Percentiles rank a stretch among this genome's conserved stretches.
phyloP scores from a whole-genome alignment of 257 asterid species.

The Nicotiana noctiflora region DNA sequence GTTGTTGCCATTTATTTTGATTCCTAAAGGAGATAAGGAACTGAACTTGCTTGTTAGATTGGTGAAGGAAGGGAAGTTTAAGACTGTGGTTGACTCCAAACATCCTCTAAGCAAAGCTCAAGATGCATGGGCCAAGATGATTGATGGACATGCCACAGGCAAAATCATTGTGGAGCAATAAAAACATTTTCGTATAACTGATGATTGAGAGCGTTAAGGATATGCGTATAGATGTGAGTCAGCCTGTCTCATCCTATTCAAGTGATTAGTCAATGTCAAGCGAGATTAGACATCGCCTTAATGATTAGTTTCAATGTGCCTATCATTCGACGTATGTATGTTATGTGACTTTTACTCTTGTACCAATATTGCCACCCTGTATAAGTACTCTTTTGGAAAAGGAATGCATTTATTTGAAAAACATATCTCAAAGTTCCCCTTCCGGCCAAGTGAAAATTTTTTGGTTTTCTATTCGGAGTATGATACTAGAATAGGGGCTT shows the following conservation, averaged over 20 bases:
- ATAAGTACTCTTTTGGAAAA: too few relatives aligned
- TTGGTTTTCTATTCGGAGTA: too few relatives aligned
- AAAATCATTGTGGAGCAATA: conserved; percentile 32
- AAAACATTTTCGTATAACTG: neutral
- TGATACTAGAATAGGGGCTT: too few relatives aligned
- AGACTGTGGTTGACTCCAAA: conserved; percentile 39
- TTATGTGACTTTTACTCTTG: neutral
- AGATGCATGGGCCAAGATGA: conserved; percentile 60
- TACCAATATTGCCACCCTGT: neutral
- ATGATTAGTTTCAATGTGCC: neutral
- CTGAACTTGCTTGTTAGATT: conserved; percentile 33
- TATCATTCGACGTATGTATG: neutral
- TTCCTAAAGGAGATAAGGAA: conserved; percentile 32
- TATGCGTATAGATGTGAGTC: neutral
- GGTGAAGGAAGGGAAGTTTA: conserved; percentile 51
- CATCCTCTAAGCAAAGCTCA: conserved; percentile 46
- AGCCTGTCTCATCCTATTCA: too few relatives aligned
- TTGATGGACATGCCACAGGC: conserved; percentile 63
- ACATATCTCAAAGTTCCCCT: too few relatives aligned
- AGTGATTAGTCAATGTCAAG: neutral
- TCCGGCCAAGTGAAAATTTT: too few relatives aligned
- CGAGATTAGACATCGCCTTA: neutral
- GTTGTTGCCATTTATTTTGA: conserved; percentile 39
- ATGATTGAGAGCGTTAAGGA: neutral
- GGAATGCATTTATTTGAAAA: too few relatives aligned